These are phyloP conservation scores for Cyanodermella asteris DNA, from an alignment of 2,329 filamentous ascomycete species.

Conservation along the genomic window DNA sequence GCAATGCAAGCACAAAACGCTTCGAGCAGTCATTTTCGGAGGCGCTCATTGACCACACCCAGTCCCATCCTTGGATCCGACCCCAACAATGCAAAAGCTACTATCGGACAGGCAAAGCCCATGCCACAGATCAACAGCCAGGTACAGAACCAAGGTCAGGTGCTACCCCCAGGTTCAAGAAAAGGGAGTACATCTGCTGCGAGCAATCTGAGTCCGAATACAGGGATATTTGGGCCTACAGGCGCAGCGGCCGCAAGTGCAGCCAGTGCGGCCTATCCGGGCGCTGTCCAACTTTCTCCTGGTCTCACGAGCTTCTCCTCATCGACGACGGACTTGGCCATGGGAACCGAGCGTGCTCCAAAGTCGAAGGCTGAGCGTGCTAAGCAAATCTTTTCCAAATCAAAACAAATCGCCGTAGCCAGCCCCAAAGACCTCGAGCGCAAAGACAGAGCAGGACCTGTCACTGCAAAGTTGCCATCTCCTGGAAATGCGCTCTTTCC, in stretches of 20 bases:
- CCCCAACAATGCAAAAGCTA: no score
- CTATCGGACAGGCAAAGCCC: conserved; percentile 10
- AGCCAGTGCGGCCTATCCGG: conserved; percentile 39
- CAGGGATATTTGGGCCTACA: no score
- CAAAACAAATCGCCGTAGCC: conserved; percentile 41
- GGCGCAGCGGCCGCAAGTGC: conserved; percentile 39
- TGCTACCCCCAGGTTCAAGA: conserved; percentile 29
- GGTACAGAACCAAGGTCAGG: conserved; percentile 5
- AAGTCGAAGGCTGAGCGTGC: conserved; percentile 37
- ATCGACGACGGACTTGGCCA: conserved; percentile 9
- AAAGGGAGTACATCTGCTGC: conserved; percentile 26
- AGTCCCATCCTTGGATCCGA: conserved; percentile 13
- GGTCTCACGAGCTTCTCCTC: conserved; percentile 7
- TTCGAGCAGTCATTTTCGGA: conserved; percentile 21
- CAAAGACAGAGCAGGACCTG: conserved; percentile 31
- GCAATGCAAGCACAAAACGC: conserved; percentile 33
- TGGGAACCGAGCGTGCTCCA: conserved; percentile 18
- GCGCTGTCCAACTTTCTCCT: conserved; percentile 20
- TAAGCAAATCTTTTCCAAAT: conserved; percentile 47
- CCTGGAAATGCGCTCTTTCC: conserved; percentile 28
- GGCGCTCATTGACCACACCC: conserved; percentile 32
- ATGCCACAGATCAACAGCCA: conserved; percentile 7
- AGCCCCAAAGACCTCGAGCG: conserved; percentile 30
- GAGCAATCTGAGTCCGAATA: no score
- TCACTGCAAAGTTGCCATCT: conserved; percentile 31